phyloP scores from a whole-genome alignment of 129 eudicot genomes.

The Apium graveolens region DNA sequence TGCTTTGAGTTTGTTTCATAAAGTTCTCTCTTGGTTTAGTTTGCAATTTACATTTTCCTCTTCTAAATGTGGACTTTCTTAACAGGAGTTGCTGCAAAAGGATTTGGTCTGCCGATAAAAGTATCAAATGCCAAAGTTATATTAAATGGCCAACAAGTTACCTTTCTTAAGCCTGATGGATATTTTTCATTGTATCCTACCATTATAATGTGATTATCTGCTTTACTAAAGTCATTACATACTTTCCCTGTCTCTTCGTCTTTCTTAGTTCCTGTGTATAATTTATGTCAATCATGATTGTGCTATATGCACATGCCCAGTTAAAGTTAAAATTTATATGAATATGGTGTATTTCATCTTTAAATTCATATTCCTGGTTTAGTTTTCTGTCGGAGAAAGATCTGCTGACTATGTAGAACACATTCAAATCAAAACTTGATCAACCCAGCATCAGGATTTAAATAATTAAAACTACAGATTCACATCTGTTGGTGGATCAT shows the following conservation, averaged over 20 bases:
- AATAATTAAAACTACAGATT: too few relatives aligned
- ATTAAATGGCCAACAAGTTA: slow-evolving; percentile 69
- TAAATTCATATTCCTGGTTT: too few relatives aligned
- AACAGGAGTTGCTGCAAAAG: slow-evolving; percentile 45
- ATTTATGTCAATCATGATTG: too few relatives aligned
- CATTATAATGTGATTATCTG: neutral
- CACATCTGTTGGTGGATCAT: too few relatives aligned
- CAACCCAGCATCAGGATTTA: too few relatives aligned
- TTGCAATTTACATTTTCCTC: neutral
- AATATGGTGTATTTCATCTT: too few relatives aligned
- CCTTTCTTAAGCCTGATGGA: slow-evolving; percentile 85
- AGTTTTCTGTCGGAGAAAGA: too few relatives aligned
- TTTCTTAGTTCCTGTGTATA: neutral
- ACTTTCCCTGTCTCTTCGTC: neutral
- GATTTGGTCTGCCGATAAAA: slow-evolving; percentile 63
- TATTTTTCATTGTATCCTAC: slow-evolving; percentile 99
- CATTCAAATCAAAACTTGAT: too few relatives aligned
- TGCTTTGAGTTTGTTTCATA: neutral
- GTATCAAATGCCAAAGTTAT: slow-evolving; percentile 64
- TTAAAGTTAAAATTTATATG: too few relatives aligned
- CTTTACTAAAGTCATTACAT: neutral
- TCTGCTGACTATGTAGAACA: too few relatives aligned
- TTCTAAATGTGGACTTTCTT: slow-evolving; percentile 14
- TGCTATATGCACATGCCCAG: too few relatives aligned
- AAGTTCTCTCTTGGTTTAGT: neutral